Evolutionary conservation across 176 grass and related monocot species (phyloP).

Genomic region (Pontederia crassipes): DNA sequence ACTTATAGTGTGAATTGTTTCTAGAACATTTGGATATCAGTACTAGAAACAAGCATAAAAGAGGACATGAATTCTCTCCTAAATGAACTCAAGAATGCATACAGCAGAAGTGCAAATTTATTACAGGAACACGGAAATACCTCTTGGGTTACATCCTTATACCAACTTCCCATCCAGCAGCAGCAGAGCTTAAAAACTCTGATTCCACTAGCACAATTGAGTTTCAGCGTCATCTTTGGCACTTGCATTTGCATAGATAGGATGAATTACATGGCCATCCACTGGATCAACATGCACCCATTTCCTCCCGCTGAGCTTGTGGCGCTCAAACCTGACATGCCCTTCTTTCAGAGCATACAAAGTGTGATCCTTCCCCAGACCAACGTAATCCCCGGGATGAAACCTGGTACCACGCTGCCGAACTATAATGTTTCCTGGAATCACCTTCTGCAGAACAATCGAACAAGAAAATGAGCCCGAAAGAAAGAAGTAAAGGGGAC

Average conservation of each 20-base stretch:
- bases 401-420: slow-evolving; percentile 70
- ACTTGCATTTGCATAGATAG: slow-evolving; percentile 29
- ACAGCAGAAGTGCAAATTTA: too few relatives aligned
- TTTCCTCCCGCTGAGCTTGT: slow-evolving; percentile 73
- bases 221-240: slow-evolving; percentile 15
- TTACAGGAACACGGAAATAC: too few relatives aligned
- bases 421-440: slow-evolving; percentile 72
- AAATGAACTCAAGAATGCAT: too few relatives aligned
- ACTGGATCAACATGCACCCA: slow-evolving; percentile 72
- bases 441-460: slow-evolving; percentile 30
- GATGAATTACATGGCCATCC: slow-evolving; percentile 57
- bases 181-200: neutral
- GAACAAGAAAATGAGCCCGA: neutral
- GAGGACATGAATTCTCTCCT: too few relatives aligned
- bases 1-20: too few relatives aligned
- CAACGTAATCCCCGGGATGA: slow-evolving; percentile 72
- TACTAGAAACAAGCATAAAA: too few relatives aligned
- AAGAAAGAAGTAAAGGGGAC: neutral
- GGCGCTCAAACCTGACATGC: slow-evolving; percentile 60
- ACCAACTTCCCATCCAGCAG: neutral
- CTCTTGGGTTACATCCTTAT: neutral
- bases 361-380: slow-evolving; percentile 81
- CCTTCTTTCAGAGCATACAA: slow-evolving; percentile 73
- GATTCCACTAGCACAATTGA: slow-evolving; percentile 5
- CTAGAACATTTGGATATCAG: too few relatives aligned